Percentiles rank a stretch among this genome's conserved stretches.
Evolutionary conservation across 2,329 filamentous ascomycete species (phyloP).

Genomic region (Nannizzia gypsea): DNA sequence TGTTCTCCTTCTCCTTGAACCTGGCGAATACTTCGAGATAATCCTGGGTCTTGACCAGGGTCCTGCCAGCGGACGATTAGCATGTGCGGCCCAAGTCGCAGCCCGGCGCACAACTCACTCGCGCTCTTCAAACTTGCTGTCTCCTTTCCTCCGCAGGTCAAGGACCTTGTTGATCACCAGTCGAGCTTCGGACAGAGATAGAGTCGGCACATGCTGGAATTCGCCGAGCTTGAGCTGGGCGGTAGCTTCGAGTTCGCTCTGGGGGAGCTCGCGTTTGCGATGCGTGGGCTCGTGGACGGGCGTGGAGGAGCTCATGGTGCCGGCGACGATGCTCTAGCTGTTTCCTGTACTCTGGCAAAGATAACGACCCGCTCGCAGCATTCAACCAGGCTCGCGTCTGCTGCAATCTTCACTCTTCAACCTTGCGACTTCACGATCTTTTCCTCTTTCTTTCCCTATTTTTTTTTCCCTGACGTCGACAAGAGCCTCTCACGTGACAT

Average conservation of each 20-base stretch:
- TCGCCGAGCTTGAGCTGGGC: constrained; percentile 76
- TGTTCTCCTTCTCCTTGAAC: constrained; percentile 89
- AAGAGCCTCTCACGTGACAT: too few species aligned
- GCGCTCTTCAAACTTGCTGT: constrained; percentile 72
- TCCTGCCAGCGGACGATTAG: constrained; percentile 27
- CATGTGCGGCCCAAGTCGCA: not conserved
- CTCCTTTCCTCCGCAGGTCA: constrained; percentile 63
- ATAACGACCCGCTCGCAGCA: not conserved
- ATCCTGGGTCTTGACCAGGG: constrained; percentile 75
- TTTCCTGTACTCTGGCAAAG: not conserved
- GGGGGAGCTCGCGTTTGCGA: constrained; percentile 32
- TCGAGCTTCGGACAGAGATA: constrained; percentile 84
- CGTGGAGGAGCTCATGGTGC: constrained; percentile 9
- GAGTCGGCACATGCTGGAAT: constrained; percentile 79
- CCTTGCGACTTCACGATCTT: too few species aligned
- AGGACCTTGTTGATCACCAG: constrained; percentile 85
- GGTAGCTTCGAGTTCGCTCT: constrained; percentile 71
- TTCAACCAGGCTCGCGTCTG: too few species aligned
- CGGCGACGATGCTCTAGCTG: not conserved
- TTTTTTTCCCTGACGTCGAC: too few species aligned
- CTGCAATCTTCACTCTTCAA: too few species aligned
- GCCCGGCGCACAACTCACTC: constrained; percentile 46
- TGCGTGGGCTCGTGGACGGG: constrained; percentile 18
- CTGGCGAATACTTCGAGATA: constrained; percentile 92
- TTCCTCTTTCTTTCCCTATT: too few species aligned